Percentiles rank a stretch among this genome's conserved stretches.
phyloP scores from a whole-genome alignment of 257 asterid species.

The Petrea volubilis region DNA sequence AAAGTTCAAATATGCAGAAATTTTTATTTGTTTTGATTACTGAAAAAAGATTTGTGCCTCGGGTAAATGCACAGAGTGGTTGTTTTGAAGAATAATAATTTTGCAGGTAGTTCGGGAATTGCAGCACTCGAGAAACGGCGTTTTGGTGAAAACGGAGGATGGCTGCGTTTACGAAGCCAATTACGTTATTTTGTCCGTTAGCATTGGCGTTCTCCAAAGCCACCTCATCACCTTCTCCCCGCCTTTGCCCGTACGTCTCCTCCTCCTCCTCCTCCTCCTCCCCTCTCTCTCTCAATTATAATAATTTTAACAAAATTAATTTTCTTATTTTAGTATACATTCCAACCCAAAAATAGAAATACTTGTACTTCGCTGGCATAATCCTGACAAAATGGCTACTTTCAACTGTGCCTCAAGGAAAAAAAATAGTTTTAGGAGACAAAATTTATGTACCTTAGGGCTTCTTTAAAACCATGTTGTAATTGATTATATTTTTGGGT shows the following conservation, averaged over 20 bases:
- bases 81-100: slow-evolving; percentile 34
- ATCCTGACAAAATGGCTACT: no score
- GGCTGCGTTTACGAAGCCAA: slow-evolving; percentile 83
- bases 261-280: not conserved
- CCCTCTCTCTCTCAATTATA: not conserved
- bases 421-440: no score
- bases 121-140: slow-evolving; percentile 88
- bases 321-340: no score
- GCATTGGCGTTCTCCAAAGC: slow-evolving; percentile 94
- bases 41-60: not conserved
- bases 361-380: no score
- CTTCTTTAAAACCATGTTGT: no score
- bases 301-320: no score
- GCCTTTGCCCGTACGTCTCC: slow-evolving; percentile 66
- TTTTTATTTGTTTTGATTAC: slow-evolving; percentile 40
- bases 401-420: no score
- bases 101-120: slow-evolving; percentile 86
- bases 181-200: slow-evolving; percentile 78
- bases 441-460: no score
- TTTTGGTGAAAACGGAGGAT: slow-evolving; percentile 75
- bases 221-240: slow-evolving; percentile 75
- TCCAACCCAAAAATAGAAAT: no score
- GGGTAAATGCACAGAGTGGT: slow-evolving; percentile 15
- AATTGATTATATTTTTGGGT: no score
- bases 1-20: slow-evolving; percentile 22